Conservation (phyloP, 768 basidiomycete species). For the Austroboletus eburneus region DNA sequence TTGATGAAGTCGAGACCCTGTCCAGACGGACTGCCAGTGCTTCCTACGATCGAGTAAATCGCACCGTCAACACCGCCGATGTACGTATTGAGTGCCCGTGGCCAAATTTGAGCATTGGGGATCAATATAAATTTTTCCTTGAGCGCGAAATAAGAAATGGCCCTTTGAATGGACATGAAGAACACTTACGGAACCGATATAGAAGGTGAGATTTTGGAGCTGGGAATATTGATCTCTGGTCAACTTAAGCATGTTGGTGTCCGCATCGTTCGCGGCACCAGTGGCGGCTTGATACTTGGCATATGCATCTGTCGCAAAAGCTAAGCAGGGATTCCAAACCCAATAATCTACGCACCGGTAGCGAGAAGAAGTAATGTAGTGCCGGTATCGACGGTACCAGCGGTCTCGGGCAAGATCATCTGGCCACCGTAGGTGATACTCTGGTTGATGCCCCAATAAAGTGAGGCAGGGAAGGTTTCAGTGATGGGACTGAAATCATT, state of each 20-base stretch:
- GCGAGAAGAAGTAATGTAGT: slow-evolving; percentile 51
- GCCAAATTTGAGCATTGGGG: slow-evolving; percentile 42
- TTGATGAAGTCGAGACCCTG: slow-evolving; percentile 54
- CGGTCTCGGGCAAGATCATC: not conserved
- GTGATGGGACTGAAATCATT: not conserved
- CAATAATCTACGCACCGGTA: slow-evolving; percentile 26
- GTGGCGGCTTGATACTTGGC: slow-evolving; percentile 41
- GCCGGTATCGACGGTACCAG: slow-evolving; percentile 37
- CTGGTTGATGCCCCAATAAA: not conserved
- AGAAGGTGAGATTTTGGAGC: slow-evolving; percentile 56
- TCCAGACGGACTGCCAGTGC: slow-evolving; percentile 39
- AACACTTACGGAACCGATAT: slow-evolving; percentile 42
- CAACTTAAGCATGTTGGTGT: slow-evolving; percentile 48
- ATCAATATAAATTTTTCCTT: slow-evolving; percentile 36
- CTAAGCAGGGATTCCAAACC: not conserved
- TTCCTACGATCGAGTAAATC: slow-evolving; percentile 37
- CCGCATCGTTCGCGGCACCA: slow-evolving; percentile 33
- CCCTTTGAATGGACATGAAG: not conserved
- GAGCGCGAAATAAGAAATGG: not conserved
- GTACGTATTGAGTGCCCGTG: slow-evolving; percentile 38
- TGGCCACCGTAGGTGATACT: not conserved
- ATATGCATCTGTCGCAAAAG: slow-evolving; percentile 33
- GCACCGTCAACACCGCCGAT: slow-evolving; percentile 35
- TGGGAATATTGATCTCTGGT: slow-evolving; percentile 46
- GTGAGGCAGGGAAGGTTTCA: not conserved